phyloP scores from a whole-genome alignment of 768 basidiomycete genomes.

The Hericium alpestre region DNA sequence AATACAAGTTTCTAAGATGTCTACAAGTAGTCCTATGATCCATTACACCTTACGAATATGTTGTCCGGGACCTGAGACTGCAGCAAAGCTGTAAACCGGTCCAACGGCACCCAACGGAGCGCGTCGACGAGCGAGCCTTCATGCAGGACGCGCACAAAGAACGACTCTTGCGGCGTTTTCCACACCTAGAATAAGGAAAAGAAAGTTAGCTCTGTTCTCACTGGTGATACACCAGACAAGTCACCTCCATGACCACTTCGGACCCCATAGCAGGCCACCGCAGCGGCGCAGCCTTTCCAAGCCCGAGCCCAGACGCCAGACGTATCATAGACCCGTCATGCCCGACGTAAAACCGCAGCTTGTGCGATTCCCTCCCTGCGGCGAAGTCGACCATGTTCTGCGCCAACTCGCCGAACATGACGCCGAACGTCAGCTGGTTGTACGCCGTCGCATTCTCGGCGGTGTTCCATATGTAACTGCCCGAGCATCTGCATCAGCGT shows the following conservation, averaged over 20 bases:
- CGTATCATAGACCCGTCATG: constrained; percentile 39
- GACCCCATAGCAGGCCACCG: constrained; percentile 40
- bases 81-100: constrained; percentile 24
- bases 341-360: constrained; percentile 32
- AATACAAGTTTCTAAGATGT: too few species aligned
- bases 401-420: constrained; percentile 34
- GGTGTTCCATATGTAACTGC: constrained; percentile 39
- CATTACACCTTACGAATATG: constrained; percentile 18
- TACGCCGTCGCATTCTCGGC: constrained; percentile 34
- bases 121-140: constrained; percentile 30
- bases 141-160: constrained; percentile 33
- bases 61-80: constrained; percentile 25
- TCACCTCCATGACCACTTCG: constrained; percentile 36
- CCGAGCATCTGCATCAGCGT: neutral
- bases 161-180: constrained; percentile 14
- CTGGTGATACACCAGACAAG: neutral
- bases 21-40: neutral
- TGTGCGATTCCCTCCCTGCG: constrained; percentile 23
- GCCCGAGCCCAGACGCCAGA: constrained; percentile 28
- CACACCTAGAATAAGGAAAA: constrained; percentile 26
- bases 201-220: neutral
- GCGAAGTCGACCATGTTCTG: constrained; percentile 28
- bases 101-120: constrained; percentile 28
- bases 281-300: constrained; percentile 22
- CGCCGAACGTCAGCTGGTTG: constrained; percentile 35